A percentile compares a stretch with the other conserved stretches of the same genome.
phyloP scores from a whole-genome alignment of 2,329 filamentous ascomycete genomes.

The Cercospora berteroae region DNA sequence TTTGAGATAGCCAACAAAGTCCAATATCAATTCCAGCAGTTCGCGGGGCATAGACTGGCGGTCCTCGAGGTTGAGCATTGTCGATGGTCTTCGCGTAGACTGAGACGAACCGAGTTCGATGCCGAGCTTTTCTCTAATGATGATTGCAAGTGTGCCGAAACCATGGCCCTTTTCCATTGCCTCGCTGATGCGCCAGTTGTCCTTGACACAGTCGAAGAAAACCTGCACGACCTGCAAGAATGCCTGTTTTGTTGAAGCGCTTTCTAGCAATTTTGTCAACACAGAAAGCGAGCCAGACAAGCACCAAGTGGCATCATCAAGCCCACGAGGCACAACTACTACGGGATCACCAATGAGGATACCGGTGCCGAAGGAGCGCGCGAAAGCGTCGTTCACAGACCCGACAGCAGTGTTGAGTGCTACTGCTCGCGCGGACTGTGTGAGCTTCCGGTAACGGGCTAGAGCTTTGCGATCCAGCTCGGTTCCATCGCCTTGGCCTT shows the following conservation, averaged over 20 bases:
- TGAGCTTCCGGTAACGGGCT: conserved; percentile 59
- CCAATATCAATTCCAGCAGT: conserved; percentile 72
- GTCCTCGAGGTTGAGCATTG: conserved; percentile 41
- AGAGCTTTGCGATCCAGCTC: conserved; percentile 51
- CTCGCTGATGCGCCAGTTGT: conserved; percentile 96
- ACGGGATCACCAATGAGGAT: conserved; percentile 80
- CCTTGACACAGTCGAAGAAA: conserved; percentile 78
- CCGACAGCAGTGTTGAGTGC: conserved; percentile 87
- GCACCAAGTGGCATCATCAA: conserved; percentile 91
- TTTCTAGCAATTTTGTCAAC: conserved; percentile 78
- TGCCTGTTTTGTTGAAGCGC: conserved; percentile 66
- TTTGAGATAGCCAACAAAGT: conserved; percentile 85
- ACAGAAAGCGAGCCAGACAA: conserved; percentile 87
- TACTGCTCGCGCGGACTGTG: conserved; percentile 70
- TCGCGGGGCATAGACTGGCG: conserved; percentile 55
- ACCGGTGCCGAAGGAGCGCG: conserved; percentile 74
- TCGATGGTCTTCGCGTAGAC: conserved; percentile 23
- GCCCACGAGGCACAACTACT: conserved; percentile 73
- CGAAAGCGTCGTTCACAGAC: conserved; percentile 83
- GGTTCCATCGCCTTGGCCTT: conserved; percentile 9
- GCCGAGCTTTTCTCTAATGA: conserved; percentile 80
- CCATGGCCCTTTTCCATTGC: conserved; percentile 96
- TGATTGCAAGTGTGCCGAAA: conserved; percentile 80
- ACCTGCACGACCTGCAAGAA: conserved; percentile 77
- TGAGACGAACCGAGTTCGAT: conserved; percentile 37